Conservation (phyloP, 2,329 filamentous ascomycete genomes). For the Neoscytalidium dimidiatum region DNA sequence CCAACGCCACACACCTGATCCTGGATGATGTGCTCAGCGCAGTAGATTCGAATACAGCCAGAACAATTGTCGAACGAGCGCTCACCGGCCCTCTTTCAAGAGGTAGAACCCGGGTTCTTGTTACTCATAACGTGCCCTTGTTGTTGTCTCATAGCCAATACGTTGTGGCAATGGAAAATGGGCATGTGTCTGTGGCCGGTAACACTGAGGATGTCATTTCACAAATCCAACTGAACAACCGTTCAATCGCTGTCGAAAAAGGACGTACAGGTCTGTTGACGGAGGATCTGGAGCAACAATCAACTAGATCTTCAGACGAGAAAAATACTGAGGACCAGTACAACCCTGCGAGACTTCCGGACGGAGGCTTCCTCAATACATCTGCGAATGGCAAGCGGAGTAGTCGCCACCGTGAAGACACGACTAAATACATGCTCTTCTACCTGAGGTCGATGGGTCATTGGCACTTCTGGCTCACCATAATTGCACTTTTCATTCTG, state of each 20-base stretch:
- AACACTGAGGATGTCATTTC: slow-evolving; percentile 73
- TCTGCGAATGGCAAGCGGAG: slow-evolving; percentile 36
- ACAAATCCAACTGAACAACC: too few relatives aligned
- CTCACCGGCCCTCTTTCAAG: slow-evolving; percentile 88
- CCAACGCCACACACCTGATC: slow-evolving; percentile 84
- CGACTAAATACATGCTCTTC: too few relatives aligned
- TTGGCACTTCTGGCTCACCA: slow-evolving; percentile 91
- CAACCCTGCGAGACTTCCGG: too few relatives aligned
- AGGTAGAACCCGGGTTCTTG: slow-evolving; percentile 86
- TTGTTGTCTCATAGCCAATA: slow-evolving; percentile 79
- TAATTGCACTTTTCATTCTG: slow-evolving; percentile 71
- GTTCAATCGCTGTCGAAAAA: too few relatives aligned
- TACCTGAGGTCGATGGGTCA: slow-evolving; percentile 92
- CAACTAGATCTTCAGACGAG: too few relatives aligned
- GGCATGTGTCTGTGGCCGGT: slow-evolving; percentile 76
- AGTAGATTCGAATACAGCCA: slow-evolving; percentile 94
- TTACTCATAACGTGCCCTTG: slow-evolving; percentile 92
- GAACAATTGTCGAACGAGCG: slow-evolving; percentile 96
- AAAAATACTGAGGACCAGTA: too few relatives aligned
- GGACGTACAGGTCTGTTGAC: too few relatives aligned
- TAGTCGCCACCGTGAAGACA: too few relatives aligned
- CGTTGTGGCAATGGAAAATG: slow-evolving; percentile 85
- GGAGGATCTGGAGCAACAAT: too few relatives aligned
- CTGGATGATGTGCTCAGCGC: slow-evolving; percentile 95
- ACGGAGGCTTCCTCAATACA: slow-evolving; percentile 49